Percentiles rank a stretch among this genome's conserved stretches.
These are phyloP conservation scores for Rhodotorula glutinis DNA, from an alignment of 1,284 basidiomycete genomes.

Conservation along the genomic window DNA sequence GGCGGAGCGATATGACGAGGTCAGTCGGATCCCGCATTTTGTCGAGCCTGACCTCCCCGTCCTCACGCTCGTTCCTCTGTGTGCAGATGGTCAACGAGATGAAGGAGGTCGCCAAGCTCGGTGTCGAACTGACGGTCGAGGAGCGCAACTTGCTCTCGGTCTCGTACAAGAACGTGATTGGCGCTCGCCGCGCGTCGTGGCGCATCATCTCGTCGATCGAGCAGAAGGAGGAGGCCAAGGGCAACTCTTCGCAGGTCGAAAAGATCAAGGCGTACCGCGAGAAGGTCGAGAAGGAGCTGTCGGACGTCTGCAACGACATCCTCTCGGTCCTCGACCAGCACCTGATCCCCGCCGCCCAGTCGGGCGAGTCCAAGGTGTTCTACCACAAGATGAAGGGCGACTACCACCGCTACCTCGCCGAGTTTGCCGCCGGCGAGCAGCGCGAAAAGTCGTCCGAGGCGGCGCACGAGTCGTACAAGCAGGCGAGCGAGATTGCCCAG, in stretches of 20 bases:
- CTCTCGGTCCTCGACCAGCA: constrained; percentile 98
- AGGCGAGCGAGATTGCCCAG: constrained; percentile 95
- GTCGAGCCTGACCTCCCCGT: neutral
- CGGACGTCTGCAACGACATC: constrained; percentile 99
- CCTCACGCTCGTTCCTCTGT: neutral
- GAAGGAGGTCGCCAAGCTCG: constrained; percentile 44
- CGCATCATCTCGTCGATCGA: constrained; percentile 98
- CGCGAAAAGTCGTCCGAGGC: constrained; percentile 87
- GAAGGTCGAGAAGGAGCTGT: constrained; percentile 97
- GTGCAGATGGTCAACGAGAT: constrained; percentile 38
- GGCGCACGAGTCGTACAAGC: constrained; percentile 99
- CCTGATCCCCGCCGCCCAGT: constrained; percentile 95
- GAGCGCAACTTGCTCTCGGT: constrained; percentile 98
- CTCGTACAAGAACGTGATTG: constrained; percentile 98
- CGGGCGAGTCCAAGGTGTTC: constrained; percentile 94
- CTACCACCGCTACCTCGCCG: constrained; percentile 99
- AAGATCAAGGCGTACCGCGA: constrained; percentile 99
- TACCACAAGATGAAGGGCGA: constrained; percentile 99
- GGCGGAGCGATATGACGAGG: constrained; percentile 38
- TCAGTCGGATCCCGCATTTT: neutral
- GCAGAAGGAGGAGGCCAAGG: constrained; percentile 99
- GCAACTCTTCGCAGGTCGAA: constrained; percentile 92
- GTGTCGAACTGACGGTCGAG: constrained; percentile 87
- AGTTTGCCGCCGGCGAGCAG: constrained; percentile 98
- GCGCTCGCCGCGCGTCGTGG: constrained; percentile 98